These are phyloP conservation scores for Sonneratia caseolaris DNA, from an alignment of 345 rosid species.

Conservation along the genomic window DNA sequence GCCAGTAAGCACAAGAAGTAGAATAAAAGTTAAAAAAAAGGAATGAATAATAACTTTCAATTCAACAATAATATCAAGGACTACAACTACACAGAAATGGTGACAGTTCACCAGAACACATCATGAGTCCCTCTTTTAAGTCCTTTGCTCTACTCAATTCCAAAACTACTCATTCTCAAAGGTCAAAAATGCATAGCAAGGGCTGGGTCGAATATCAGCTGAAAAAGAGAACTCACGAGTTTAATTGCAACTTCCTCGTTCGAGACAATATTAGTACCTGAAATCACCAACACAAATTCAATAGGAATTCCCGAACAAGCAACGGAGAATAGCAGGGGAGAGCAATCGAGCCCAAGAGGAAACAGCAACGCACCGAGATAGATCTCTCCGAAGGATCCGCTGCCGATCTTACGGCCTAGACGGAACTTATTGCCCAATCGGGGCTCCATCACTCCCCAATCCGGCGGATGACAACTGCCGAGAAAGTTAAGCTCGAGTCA, in stretches of 20 bases:
- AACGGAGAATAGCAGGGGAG: background rate
- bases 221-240: conserved; percentile 49
- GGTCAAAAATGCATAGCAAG: background rate
- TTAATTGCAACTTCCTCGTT: conserved; percentile 96
- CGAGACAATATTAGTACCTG: conserved; percentile 78
- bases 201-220: conserved; percentile 1
- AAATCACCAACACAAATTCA: conserved; percentile 1
- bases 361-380: conserved; percentile 53
- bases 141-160: background rate
- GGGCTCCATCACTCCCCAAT: conserved; percentile 49
- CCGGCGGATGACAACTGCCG: background rate
- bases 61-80: background rate
- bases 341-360: background rate
- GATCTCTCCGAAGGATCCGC: conserved; percentile 99
- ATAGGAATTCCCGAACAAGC: background rate
- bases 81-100: background rate
- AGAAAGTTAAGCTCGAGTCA: background rate
- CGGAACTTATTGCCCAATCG: conserved; percentile 83
- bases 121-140: background rate
- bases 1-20: background rate
- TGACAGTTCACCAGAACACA: background rate
- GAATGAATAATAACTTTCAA: background rate
- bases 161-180: background rate
- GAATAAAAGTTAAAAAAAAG: no score
- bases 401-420: conserved; percentile 89